These are phyloP conservation scores for Gaertneriomyces semiglobifer DNA, from an alignment of 192 early-diverging fungal species.

Conservation along the genomic window DNA sequence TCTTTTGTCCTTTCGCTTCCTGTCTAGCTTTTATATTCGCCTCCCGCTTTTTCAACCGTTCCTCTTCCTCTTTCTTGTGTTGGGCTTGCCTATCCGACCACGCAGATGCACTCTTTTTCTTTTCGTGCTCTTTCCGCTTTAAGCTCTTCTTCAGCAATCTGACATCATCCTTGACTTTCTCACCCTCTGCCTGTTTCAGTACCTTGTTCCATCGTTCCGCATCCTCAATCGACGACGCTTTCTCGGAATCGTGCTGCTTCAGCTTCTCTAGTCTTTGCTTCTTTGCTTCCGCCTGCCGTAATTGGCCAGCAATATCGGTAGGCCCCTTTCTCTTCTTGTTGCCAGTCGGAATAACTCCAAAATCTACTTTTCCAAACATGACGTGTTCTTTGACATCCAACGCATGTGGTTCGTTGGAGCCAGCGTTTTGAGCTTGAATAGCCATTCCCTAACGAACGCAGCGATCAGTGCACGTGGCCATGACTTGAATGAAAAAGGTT, in stretches of 20 bases:
- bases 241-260: conserved; percentile 55
- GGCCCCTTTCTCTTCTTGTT: conserved; percentile 64
- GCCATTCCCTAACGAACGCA: conserved; percentile 8
- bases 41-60: conserved; percentile 73
- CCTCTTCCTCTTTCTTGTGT: conserved; percentile 59
- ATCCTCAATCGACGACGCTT: conserved; percentile 65
- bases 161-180: conserved; percentile 89
- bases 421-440: background rate
- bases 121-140: conserved; percentile 75
- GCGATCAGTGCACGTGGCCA: no score
- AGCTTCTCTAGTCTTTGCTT: conserved; percentile 73
- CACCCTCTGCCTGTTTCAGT: conserved; percentile 74
- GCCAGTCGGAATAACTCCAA: conserved; percentile 48
- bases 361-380: conserved; percentile 65
- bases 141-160: conserved; percentile 88
- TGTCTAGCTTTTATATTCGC: conserved; percentile 79
- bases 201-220: conserved; percentile 81
- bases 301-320: conserved; percentile 57
- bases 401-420: background rate
- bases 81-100: conserved; percentile 78
- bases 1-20: conserved; percentile 61
- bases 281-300: conserved; percentile 62
- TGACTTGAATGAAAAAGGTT: no score
- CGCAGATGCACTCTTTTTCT: conserved; percentile 77
- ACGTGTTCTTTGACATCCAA: conserved; percentile 48